Percentiles rank a stretch among this genome's conserved stretches.
Evolutionary conservation across 108 stramenopile species (phyloP).

Genomic region (Aurantiochytrium sp.): DNA sequence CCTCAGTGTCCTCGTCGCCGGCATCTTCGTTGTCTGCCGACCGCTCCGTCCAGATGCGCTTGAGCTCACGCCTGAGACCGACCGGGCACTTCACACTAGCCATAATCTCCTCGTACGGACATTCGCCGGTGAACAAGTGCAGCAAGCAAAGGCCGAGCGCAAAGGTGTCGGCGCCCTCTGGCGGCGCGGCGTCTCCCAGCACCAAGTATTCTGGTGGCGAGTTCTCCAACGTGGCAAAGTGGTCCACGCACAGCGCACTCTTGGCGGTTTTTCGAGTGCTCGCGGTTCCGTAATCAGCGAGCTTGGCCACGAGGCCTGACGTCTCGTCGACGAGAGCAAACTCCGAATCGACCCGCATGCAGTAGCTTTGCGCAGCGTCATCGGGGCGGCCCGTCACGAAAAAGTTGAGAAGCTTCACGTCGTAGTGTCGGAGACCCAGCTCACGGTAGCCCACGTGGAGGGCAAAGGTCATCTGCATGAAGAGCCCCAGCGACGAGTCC

Average conservation of each 20-base stretch:
- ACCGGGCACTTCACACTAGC: conserved; percentile 75
- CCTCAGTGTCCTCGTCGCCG: conserved; percentile 65
- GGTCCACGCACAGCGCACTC: conserved; percentile 72
- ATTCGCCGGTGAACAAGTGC: conserved; percentile 87
- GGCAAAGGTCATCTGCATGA: conserved; percentile 92
- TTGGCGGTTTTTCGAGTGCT: conserved; percentile 71
- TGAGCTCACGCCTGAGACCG: conserved; percentile 56
- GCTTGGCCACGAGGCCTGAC: conserved; percentile 68
- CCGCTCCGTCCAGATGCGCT: conserved; percentile 70
- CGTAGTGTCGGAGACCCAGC: conserved; percentile 87
- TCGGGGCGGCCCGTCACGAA: conserved; percentile 68
- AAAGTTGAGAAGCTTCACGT: conserved; percentile 95
- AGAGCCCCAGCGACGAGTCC: conserved; percentile 37
- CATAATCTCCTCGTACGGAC: conserved; percentile 94
- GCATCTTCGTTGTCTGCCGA: conserved; percentile 22
- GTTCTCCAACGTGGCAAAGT: conserved; percentile 96
- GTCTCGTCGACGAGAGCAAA: background rate
- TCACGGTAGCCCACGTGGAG: conserved; percentile 74
- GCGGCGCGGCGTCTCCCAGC: conserved; percentile 72
- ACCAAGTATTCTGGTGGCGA: conserved; percentile 87
- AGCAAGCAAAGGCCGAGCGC: conserved; percentile 86
- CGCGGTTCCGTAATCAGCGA: conserved; percentile 96
- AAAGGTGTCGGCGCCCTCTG: conserved; percentile 86
- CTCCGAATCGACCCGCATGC: too few species aligned
- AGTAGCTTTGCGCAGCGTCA: background rate